phyloP scores from a whole-genome alignment of 331 rosid genomes.

The Cydonia oblonga region DNA sequence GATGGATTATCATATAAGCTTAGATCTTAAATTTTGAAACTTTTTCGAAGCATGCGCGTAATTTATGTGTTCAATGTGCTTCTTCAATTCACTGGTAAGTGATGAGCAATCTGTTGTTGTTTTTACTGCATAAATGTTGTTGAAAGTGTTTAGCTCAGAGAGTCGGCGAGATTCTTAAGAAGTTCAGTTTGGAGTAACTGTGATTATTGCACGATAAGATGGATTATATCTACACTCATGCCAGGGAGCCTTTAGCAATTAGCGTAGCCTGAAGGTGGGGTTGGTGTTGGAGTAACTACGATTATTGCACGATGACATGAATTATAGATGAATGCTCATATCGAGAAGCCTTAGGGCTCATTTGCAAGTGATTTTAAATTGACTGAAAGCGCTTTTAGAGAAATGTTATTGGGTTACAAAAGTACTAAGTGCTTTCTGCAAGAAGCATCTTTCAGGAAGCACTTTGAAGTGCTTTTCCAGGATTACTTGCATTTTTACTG shows the following conservation, averaged over 20 bases:
- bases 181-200: background rate
- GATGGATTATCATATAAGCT: background rate
- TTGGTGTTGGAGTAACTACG: background rate
- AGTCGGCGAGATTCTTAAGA: background rate
- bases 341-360: background rate
- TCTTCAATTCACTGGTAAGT: background rate
- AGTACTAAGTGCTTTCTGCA: too few species aligned
- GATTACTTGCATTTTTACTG: too few species aligned
- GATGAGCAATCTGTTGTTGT: background rate
- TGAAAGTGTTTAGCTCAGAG: background rate
- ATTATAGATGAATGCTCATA: background rate
- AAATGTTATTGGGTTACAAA: too few species aligned
- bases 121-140: background rate
- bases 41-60: background rate
- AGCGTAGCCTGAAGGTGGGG: too few species aligned
- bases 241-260: too few species aligned
- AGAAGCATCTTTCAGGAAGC: too few species aligned
- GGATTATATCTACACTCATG: too few species aligned
- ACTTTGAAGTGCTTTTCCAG: too few species aligned
- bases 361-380: too few species aligned
- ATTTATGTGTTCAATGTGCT: background rate
- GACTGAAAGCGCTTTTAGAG: too few species aligned
- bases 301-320: background rate
- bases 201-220: background rate
- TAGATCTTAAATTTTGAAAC: background rate